Evolutionary conservation across 2,329 filamentous ascomycete species (phyloP).

Genomic region (Pseudonectria buxi): DNA sequence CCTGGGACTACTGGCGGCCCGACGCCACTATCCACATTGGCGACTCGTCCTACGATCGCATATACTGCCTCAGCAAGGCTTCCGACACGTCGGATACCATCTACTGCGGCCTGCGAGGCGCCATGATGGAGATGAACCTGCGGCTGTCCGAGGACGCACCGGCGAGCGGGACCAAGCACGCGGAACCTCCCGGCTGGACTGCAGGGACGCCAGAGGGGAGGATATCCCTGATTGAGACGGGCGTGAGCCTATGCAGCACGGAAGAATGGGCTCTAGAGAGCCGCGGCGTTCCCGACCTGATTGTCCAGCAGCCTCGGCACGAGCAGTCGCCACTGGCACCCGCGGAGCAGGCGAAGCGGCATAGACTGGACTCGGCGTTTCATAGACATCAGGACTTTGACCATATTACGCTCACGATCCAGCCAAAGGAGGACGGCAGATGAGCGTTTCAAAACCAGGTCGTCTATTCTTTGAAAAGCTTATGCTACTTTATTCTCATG

Average conservation of each 20-base stretch:
- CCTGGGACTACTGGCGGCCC: conserved; percentile 38
- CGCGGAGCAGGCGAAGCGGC: conserved; percentile 9
- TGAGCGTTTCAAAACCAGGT: too few relatives aligned
- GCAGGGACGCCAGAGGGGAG: conserved; percentile 13
- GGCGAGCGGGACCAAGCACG: conserved; percentile 2
- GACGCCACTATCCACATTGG: conserved; percentile 43
- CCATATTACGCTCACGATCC: background rate
- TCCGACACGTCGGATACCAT: conserved; percentile 41
- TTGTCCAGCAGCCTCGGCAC: conserved; percentile 5
- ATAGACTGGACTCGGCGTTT: conserved; percentile 17
- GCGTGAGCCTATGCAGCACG: conserved; percentile 20
- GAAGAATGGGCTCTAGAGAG: conserved; percentile 14
- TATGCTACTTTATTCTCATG: too few relatives aligned
- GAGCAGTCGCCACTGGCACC: conserved; percentile 2
- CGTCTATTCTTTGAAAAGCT: too few relatives aligned
- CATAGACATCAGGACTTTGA: conserved; percentile 11
- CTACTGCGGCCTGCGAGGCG: conserved; percentile 43
- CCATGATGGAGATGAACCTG: conserved; percentile 37
- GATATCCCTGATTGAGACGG: conserved; percentile 26
- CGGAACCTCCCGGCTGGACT: conserved; percentile 20
- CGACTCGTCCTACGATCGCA: conserved; percentile 21
- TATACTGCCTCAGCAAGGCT: conserved; percentile 43
- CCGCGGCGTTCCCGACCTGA: conserved; percentile 19
- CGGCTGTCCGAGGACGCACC: conserved; percentile 19
- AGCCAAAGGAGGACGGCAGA: background rate